Evolutionary conservation across 1,284 basidiomycete genomes (phyloP).

Genomic region (Albatrellus sp.): DNA sequence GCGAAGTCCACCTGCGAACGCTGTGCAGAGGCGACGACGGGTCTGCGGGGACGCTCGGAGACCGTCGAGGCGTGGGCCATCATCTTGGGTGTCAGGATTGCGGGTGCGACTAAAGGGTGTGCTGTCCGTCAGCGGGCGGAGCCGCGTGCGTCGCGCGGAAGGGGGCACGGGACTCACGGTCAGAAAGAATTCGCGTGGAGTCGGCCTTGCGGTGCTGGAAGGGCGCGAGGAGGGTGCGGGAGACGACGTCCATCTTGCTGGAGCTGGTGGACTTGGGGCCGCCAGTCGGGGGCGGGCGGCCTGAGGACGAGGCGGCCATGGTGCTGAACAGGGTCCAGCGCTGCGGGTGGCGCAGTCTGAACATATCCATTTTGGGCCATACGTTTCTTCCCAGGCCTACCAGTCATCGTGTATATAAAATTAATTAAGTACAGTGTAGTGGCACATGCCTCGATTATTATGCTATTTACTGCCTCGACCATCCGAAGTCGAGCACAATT

Average conservation of each 20-base stretch:
- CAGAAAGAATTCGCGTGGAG: constrained; percentile 56
- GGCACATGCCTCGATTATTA: neutral
- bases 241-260: constrained; percentile 37
- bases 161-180: constrained; percentile 38
- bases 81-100: constrained; percentile 82
- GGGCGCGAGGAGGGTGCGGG: constrained; percentile 53
- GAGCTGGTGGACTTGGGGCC: constrained; percentile 1
- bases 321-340: neutral
- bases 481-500: constrained; percentile 59
- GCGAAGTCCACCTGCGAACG: constrained; percentile 50
- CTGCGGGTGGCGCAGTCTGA: neutral
- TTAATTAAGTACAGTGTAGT: too few species aligned
- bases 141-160: constrained; percentile 1
- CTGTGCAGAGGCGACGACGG: constrained; percentile 23
- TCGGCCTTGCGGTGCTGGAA: constrained; percentile 56
- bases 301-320: constrained; percentile 11
- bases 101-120: constrained; percentile 59
- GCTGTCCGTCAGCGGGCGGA: neutral
- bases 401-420: too few species aligned
- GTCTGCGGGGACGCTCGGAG: constrained; percentile 35
- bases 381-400: neutral
- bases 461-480: constrained; percentile 25
- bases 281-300: constrained; percentile 17
- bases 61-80: constrained; percentile 54
- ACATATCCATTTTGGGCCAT: neutral